Conservation (phyloP, 805 yeast species). For the Candida wancherniae region DNA sequence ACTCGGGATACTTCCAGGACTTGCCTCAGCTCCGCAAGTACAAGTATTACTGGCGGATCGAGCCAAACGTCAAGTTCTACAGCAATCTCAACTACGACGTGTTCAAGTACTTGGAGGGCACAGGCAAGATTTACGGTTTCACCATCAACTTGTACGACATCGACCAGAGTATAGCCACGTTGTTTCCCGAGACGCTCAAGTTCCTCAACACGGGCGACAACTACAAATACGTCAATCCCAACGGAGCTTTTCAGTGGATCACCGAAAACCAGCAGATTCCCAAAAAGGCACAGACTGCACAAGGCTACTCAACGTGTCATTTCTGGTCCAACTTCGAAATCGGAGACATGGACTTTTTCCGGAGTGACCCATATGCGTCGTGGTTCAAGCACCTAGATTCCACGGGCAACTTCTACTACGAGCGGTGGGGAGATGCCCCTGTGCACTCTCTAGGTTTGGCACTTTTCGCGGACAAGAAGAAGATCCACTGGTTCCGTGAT, state of each 20-base stretch:
- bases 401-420: slow-evolving; percentile 81
- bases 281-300: slow-evolving; percentile 34
- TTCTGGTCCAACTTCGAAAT: slow-evolving; percentile 91
- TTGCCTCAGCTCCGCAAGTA: slow-evolving; percentile 67
- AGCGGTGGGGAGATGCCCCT: slow-evolving; percentile 94
- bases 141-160: slow-evolving; percentile 66
- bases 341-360: slow-evolving; percentile 75
- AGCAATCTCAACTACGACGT: slow-evolving; percentile 73
- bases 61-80: slow-evolving; percentile 65
- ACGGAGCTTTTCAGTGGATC: slow-evolving; percentile 51
- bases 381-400: slow-evolving; percentile 64
- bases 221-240: slow-evolving; percentile 44
- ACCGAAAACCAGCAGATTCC: slow-evolving; percentile 51
- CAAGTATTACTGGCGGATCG: slow-evolving; percentile 94
- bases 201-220: slow-evolving; percentile 55
- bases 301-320: slow-evolving; percentile 67
- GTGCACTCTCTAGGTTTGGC: slow-evolving; percentile 75
- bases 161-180: slow-evolving; percentile 53
- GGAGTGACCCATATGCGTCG: slow-evolving; percentile 59
- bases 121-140: slow-evolving; percentile 70
- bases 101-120: slow-evolving; percentile 65
- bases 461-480: slow-evolving; percentile 61
- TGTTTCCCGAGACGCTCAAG: slow-evolving; percentile 68
- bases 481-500: slow-evolving; percentile 84
- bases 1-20: slow-evolving; percentile 75